Base-by-base conservation (phyloP, 148 eudicot species). In the Rhododendron ovatum region DNA sequence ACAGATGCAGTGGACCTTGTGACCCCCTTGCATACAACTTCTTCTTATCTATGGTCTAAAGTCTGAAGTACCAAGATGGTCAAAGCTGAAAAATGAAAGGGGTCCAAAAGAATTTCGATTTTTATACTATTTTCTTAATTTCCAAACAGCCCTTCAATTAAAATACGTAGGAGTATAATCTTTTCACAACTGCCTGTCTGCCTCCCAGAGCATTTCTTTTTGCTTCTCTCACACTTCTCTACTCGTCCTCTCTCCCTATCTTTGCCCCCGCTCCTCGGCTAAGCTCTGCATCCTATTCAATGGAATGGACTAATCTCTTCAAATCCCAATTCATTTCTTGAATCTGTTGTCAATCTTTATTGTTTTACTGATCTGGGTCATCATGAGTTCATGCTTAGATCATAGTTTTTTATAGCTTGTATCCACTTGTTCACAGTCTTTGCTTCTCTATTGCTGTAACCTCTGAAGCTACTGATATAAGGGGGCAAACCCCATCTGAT, bases 341-440 rank as follows among this genome's bases (percentile, higher is more conserved):
- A 84, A 43, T 30, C 51, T 73, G 37, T 63, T 50, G 13, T 61
- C 71, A 1, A 28, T 82, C 30, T 15, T 37, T 28, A 37, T 47
- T 51, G 71, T 69, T 86, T 75, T 55, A 53, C 78, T 84, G 85
- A 89, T 89, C 90, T 84, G 88, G 79, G 85, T 73, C 47, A 86
- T 51, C 61, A 10, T 74, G 43, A 11, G 39, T 83, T 78, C 81
- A 41, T n/a, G 51, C 45, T 47, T 82, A 73, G 86, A 88, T 86
- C 90, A 76, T 80, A 35, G 50, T 83, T 71, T 45, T 48, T 61
- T 61, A 11, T 63, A 69, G 75, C 74, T 71, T 57, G 37, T 1
- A 84, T 8, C 80, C 5, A 7, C 26, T 43, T 41, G 39, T 18
- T 85, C 8, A 14, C 73, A 43, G 37, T 53, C 37, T 85, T 79